Conservation (phyloP, 192 early-diverging fungal genomes). For the Oehlia diaphana region DNA sequence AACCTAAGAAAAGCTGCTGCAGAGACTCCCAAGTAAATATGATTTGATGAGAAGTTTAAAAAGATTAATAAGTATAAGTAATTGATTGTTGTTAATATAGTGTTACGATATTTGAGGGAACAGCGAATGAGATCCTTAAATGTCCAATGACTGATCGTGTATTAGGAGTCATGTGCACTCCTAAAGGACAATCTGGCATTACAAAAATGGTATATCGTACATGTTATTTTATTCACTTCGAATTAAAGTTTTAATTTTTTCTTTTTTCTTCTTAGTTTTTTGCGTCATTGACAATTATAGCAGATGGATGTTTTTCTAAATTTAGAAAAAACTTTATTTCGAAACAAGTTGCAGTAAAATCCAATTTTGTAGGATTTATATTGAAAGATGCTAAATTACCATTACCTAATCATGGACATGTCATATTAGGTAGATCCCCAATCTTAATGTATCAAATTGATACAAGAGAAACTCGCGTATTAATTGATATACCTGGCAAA, state of each 20-base stretch:
- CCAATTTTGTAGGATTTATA: constrained; percentile 75
- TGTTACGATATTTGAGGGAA: constrained; percentile 76
- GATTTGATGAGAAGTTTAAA: background rate
- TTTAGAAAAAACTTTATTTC: constrained; percentile 77
- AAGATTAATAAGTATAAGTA: background rate
- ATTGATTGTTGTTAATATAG: constrained; percentile 37
- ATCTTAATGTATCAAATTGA: constrained; percentile 81
- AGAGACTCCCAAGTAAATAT: constrained; percentile 53
- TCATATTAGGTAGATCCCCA: constrained; percentile 84
- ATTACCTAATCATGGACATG: constrained; percentile 86
- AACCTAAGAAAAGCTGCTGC: constrained; percentile 73
- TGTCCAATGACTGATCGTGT: constrained; percentile 48
- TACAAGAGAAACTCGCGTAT: constrained; percentile 80
- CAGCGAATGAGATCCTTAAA: constrained; percentile 66
- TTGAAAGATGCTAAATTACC: constrained; percentile 74
- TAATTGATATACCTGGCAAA: constrained; percentile 91
- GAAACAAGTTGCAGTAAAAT: constrained; percentile 53
- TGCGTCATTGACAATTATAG: constrained; percentile 84
- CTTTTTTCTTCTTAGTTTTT: constrained; percentile 38
- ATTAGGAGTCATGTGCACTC: constrained; percentile 56
- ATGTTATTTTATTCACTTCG: background rate
- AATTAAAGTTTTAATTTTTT: background rate
- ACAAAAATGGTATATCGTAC: constrained; percentile 16
- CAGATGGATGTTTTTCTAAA: constrained; percentile 94
- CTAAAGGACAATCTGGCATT: constrained; percentile 29